Evolutionary conservation across 2,329 filamentous ascomycete genomes (phyloP).

Genomic region (Rhynchosporium agropyri): DNA sequence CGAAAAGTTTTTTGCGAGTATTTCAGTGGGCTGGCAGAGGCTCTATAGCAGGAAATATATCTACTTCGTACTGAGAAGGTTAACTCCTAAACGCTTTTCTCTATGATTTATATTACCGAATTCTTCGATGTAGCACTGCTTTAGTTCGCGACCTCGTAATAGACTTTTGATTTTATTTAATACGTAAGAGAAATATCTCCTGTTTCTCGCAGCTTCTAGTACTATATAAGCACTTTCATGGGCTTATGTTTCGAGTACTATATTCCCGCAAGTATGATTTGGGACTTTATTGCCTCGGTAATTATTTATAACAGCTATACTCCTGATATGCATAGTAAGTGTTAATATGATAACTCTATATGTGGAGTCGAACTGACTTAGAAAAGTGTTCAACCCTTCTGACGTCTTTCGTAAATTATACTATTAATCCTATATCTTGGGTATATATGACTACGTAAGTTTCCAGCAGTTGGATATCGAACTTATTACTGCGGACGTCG

Average conservation of each 20-base stretch:
- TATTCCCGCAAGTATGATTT: conserved; percentile 24
- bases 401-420: conserved; percentile 30
- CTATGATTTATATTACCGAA: conserved; percentile 23
- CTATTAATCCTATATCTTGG: conserved; percentile 18
- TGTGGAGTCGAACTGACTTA: conserved; percentile 11
- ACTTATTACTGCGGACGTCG: conserved; percentile 25
- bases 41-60: conserved; percentile 25
- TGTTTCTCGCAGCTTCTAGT: conserved; percentile 22
- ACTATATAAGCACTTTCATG: conserved; percentile 26
- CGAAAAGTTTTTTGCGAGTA: no score
- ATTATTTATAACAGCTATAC: conserved; percentile 35
- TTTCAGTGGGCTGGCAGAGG: conserved; percentile 18
- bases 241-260: conserved; percentile 21
- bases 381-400: conserved; percentile 25
- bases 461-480: conserved; percentile 23
- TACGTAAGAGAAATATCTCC: conserved; percentile 21
- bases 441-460: conserved; percentile 22
- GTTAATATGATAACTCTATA: neutral
- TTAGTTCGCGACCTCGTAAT: conserved; percentile 19
- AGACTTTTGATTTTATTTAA: conserved; percentile 31
- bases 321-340: conserved; percentile 34
- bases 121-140: conserved; percentile 29
- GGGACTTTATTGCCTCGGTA: conserved; percentile 29
- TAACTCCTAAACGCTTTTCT: conserved; percentile 28
- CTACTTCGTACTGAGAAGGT: conserved; percentile 20